phyloP scores from a whole-genome alignment of 805 yeast genomes.

The Saccharomycopsis fodiens region DNA sequence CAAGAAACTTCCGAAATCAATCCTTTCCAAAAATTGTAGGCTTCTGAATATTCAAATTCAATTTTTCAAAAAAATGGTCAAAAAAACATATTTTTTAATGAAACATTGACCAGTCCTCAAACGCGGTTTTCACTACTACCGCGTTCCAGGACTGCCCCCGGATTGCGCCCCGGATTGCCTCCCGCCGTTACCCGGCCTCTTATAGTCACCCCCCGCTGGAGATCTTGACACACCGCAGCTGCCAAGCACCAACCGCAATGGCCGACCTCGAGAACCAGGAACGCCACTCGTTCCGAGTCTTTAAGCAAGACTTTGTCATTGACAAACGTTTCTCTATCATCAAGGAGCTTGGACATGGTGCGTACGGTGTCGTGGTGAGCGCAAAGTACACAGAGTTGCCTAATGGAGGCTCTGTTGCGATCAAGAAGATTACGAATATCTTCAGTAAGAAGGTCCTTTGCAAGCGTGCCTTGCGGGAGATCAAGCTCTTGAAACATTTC shows the following conservation, averaged over 20 bases:
- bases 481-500: slow-evolving; percentile 84
- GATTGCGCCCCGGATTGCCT: no score
- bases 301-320: slow-evolving; percentile 87
- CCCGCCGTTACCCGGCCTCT: neutral
- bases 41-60: no score
- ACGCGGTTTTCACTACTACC: no score
- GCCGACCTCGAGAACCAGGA: slow-evolving; percentile 16
- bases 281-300: slow-evolving; percentile 36
- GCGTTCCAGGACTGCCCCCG: no score
- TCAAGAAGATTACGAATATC: slow-evolving; percentile 91
- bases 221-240: neutral
- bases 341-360: slow-evolving; percentile 95
- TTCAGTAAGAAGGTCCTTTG: slow-evolving; percentile 86
- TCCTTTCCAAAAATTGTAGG: no score
- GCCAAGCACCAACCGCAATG: slow-evolving; percentile 2
- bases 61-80: no score
- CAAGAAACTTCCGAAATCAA: no score
- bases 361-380: slow-evolving; percentile 94
- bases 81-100: no score
- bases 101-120: no score
- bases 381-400: slow-evolving; percentile 71
- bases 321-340: slow-evolving; percentile 84
- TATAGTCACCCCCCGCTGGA: neutral
- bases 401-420: slow-evolving; percentile 83
- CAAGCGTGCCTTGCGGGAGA: slow-evolving; percentile 85